Base-by-base conservation (phyloP, 2,329 filamentous ascomycete genomes). In the Diaporthe humulicola region DNA sequence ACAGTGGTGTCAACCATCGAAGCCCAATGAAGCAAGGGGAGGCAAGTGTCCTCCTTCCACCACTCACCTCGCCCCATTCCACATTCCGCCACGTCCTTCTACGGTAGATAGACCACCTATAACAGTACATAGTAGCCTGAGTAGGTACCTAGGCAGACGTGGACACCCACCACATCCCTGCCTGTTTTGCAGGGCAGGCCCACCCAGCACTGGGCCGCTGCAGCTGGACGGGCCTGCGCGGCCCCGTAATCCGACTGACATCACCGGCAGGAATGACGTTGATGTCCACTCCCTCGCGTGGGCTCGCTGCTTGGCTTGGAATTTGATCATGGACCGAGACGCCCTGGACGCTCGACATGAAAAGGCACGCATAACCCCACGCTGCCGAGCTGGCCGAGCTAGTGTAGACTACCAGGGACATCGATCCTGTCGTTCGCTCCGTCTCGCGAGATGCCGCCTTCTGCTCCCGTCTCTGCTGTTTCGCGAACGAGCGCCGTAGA, bases 171-270 rank as follows among this genome's bases (percentile, higher is more conserved):
- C 48, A 30, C n/a, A 52, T 30, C 61, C 61, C 61, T 66, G 61
- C 42, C 42, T 22, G 28, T 50, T 48, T 64, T 15, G 42, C 61
- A 66, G 42, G 42, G 25, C 61, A 66, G 61, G 61, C 61, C 61
- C 61, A 25, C 64, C 64, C 64, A 54, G 48, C n/a, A n/a, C n/a
- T n/a, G 45, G 30, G 40, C 48, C 45, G 64, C n/a, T 40, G 15
- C 33, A 38, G 45, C 45, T n/a, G 61, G 45, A 67, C 14, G 8
- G 33, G 33, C 45, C 61, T 67, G 25, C 28, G 40, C 22, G 42
- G 60, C 60, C 60, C 60, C 60, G 60, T 66, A 66, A 28, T 50
- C 40, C 61, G 22, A 52, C 64, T 69, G 64, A 69, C 64, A 69
- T 69, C 64, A 69, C 64, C 64, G 30, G 45, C 30, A 69, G 33